Evolutionary conservation across 2,329 filamentous ascomycete genomes (phyloP).

Genomic region (Cordyceps cateniannulata): DNA sequence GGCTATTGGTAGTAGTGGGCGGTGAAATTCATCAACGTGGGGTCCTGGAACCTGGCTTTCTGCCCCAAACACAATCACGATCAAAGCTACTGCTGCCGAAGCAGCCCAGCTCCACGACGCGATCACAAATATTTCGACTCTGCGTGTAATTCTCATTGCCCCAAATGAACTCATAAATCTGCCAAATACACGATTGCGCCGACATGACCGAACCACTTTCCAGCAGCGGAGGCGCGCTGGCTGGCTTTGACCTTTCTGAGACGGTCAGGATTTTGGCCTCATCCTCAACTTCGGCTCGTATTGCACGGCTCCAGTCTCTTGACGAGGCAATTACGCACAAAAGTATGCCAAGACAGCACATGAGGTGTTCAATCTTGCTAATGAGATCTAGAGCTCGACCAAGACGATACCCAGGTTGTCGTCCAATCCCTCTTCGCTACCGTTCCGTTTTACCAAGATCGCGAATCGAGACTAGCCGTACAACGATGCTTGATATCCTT

Average conservation of each 20-base stretch:
- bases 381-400: slow-evolving; percentile 35
- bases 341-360: slow-evolving; percentile 32
- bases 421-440: slow-evolving; percentile 77
- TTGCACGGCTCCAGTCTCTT: slow-evolving; percentile 47
- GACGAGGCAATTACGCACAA: slow-evolving; percentile 51
- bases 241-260: slow-evolving; percentile 43
- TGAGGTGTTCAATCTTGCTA: not conserved
- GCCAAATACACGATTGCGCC: slow-evolving; percentile 10
- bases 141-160: slow-evolving; percentile 2
- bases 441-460: slow-evolving; percentile 80
- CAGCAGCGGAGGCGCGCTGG: slow-evolving; percentile 37
- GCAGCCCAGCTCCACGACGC: not conserved
- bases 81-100: not conserved
- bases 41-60: slow-evolving; percentile 10
- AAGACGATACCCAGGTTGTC: slow-evolving; percentile 45
- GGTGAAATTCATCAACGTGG: slow-evolving; percentile 13
- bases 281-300: slow-evolving; percentile 54
- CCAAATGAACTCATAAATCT: slow-evolving; percentile 8
- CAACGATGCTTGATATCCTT: slow-evolving; percentile 71
- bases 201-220: slow-evolving; percentile 30
- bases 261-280: slow-evolving; percentile 48
- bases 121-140: not conserved
- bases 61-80: slow-evolving; percentile 12
- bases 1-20: not conserved
- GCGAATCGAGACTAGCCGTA: slow-evolving; percentile 74